Conservation (phyloP, 2,329 filamentous ascomycete genomes). For the Diaporthe nobilis region DNA sequence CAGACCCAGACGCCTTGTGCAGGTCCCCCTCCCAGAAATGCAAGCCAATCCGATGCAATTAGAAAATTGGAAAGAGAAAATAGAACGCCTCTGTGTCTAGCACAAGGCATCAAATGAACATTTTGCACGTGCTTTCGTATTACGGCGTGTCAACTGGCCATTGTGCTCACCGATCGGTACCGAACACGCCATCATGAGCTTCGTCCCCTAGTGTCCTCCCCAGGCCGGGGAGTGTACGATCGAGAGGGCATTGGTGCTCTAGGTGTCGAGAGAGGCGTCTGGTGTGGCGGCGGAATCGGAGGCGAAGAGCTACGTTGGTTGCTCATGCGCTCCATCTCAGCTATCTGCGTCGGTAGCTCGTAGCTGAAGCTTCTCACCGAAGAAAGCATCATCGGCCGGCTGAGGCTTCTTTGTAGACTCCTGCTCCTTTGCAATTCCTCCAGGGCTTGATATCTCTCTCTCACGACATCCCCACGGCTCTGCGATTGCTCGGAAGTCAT, state of each 20-base stretch:
- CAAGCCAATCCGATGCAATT: slow-evolving; percentile 25
- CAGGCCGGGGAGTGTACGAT: not conserved
- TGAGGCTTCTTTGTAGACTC: slow-evolving; percentile 19
- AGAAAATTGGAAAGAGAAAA: not conserved
- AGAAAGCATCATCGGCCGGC: slow-evolving; percentile 33
- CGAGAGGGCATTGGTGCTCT: not conserved
- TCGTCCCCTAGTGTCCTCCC: not conserved
- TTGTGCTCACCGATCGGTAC: not conserved
- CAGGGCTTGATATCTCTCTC: slow-evolving; percentile 39
- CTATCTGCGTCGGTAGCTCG: slow-evolving; percentile 37
- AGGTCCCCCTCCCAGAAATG: slow-evolving; percentile 13
- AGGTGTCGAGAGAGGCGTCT: not conserved
- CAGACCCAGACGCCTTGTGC: slow-evolving; percentile 20
- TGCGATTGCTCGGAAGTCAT: slow-evolving; percentile 25
- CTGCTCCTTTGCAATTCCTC: slow-evolving; percentile 33
- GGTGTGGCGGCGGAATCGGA: not conserved
- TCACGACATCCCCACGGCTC: slow-evolving; percentile 31
- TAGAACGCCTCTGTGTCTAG: not conserved
- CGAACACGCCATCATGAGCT: not conserved
- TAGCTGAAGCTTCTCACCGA: slow-evolving; percentile 38
- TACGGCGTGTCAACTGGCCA: not conserved
- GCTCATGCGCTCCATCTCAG: slow-evolving; percentile 40
- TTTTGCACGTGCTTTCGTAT: slow-evolving; percentile 4
- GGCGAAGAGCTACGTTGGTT: slow-evolving; percentile 30
- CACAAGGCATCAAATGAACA: not conserved